These are phyloP conservation scores for Apiospora aurea DNA, from an alignment of 2,329 filamentous ascomycete species.

Conservation along the genomic window DNA sequence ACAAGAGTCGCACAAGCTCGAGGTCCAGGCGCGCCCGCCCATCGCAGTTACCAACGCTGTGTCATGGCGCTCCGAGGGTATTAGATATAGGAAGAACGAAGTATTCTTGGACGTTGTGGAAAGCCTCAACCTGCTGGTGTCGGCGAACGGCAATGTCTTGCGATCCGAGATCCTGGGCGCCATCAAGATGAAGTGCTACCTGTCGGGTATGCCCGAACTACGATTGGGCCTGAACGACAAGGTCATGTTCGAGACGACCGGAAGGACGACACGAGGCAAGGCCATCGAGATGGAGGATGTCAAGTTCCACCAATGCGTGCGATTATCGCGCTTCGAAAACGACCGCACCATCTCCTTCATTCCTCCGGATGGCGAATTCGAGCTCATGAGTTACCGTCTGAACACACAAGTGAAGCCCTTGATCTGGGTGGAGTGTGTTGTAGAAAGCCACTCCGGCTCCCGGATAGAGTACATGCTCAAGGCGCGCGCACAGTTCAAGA, in stretches of 20 bases:
- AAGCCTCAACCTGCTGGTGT: constrained; percentile 94
- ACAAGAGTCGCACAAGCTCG: constrained; percentile 97
- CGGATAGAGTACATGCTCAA: constrained; percentile 99
- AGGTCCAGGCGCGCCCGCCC: constrained; percentile 92
- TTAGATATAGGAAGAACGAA: constrained; percentile 98
- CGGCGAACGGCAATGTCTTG: constrained; percentile 91
- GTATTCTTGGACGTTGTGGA: constrained; percentile 98
- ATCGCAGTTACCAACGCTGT: constrained; percentile 99
- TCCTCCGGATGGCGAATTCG: constrained; percentile 96
- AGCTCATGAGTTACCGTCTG: constrained; percentile 98
- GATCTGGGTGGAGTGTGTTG: constrained; percentile 98
- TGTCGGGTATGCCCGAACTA: constrained; percentile 97
- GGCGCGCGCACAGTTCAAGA: constrained; percentile 97
- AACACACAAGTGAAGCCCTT: constrained; percentile 99
- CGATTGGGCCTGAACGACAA: constrained; percentile 97
- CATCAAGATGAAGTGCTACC: constrained; percentile 99
- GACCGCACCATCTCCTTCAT: constrained; percentile 99
- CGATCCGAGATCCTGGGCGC: constrained; percentile 96
- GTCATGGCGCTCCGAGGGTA: constrained; percentile 97
- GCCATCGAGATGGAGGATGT: constrained; percentile 99
- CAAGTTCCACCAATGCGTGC: constrained; percentile 98
- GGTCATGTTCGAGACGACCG: constrained; percentile 99
- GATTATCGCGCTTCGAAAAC: constrained; percentile 95
- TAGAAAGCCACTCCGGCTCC: constrained; percentile 93
- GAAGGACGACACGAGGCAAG: constrained; percentile 91